Base-by-base conservation (phyloP, 192 early-diverging fungal genomes). In the Lunasporangiospora selenospora region DNA sequence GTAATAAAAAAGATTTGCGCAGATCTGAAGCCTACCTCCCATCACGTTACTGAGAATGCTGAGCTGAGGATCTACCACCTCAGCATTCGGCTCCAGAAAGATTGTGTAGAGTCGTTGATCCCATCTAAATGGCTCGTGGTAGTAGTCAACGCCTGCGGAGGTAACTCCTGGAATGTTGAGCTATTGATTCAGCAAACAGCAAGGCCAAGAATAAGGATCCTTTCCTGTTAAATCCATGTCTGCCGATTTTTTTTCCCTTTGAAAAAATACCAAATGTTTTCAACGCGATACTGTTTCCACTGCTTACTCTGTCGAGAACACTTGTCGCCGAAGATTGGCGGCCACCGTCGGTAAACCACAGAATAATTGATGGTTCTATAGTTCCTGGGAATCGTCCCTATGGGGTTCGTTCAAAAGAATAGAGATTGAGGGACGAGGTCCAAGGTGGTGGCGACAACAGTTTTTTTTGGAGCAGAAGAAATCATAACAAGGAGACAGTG, bases 91-190 rank as follows among this genome's bases (percentile, higher is more conserved):
- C 52, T 85, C 76, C 21, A 93, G 62, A 39, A 90, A 70, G 30
- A 94, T 77, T 3, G 91, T 84, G 38, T 78, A 83, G 31, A 94
- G 62, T 2, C 87, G 69, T 53, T 94, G 91, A 52, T 94, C 90
- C 93, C 93, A 94, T 23, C 93, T 76, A 36, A 93, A 93, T 34
- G 93, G 93, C 76, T 94, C 91, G 7, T 79, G 54, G 56, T 89
- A 92, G 12, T 83, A 71, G 49, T 88, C 82, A 8, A 79, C 80
- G 49, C 91, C 91, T 10, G 90, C 85, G 4, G 84, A 76, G 39
- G 73, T 69, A n/a, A 82, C 62, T 10, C 82, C 83, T 6, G 87
- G 89, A 32, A 92, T 83, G 45, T 90, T 85, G 3, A 94, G 76
- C 83, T 90, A 76, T 21, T 9, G 31, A n/a, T n/a, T n/a, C n/a